Evolutionary conservation across 1,139 yeast genomes (phyloP).

Genomic region (Debaryomyces nepalensis): DNA sequence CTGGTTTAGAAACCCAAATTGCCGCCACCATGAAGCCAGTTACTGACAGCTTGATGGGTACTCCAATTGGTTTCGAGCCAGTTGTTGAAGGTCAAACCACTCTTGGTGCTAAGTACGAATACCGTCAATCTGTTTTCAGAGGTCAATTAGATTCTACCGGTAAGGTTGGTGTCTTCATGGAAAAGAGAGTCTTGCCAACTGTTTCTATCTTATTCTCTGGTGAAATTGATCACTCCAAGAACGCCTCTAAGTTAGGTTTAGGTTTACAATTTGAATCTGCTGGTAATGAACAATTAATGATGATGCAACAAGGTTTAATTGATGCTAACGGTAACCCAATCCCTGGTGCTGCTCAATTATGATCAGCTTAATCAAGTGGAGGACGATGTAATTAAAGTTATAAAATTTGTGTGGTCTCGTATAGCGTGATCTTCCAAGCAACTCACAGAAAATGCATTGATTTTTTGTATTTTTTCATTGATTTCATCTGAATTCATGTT

Average conservation of each 20-base stretch:
- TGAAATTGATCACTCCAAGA: slow-evolving; percentile 89
- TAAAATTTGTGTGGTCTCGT: slow-evolving; percentile 8
- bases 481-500: slow-evolving; percentile 11
- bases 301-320: slow-evolving; percentile 76
- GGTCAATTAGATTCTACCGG: slow-evolving; percentile 94
- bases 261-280: slow-evolving; percentile 96
- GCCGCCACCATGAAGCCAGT: slow-evolving; percentile 80
- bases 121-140: slow-evolving; percentile 94
- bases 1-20: slow-evolving; percentile 91
- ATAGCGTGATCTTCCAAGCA: slow-evolving; percentile 6
- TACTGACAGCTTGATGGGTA: slow-evolving; percentile 79
- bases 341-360: slow-evolving; percentile 65
- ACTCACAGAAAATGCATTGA: slow-evolving; percentile 8
- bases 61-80: slow-evolving; percentile 80
- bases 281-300: slow-evolving; percentile 84
- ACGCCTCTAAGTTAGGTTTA: slow-evolving; percentile 83
- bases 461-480: slow-evolving; percentile 7
- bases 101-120: slow-evolving; percentile 96
- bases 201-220: slow-evolving; percentile 86
- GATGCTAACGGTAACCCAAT: slow-evolving; percentile 86
- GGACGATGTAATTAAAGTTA: slow-evolving; percentile 7
- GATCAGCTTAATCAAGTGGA: slow-evolving; percentile 8
- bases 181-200: slow-evolving; percentile 92
- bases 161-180: slow-evolving; percentile 88
- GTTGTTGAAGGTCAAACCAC: slow-evolving; percentile 91